Conservation (phyloP, 179 eudicot species). For the Silene vulgaris region DNA sequence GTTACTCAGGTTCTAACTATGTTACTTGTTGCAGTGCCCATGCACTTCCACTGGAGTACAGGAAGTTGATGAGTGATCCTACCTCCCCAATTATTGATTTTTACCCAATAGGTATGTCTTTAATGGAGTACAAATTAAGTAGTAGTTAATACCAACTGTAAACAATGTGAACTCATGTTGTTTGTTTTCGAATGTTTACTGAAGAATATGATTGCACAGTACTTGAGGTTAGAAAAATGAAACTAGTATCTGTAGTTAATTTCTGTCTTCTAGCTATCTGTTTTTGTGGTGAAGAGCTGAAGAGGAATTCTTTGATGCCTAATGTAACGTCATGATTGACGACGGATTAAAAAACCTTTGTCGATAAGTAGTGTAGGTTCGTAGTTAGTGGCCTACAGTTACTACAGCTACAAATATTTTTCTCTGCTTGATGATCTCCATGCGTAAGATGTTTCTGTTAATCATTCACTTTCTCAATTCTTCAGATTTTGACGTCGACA, state of each 20-base stretch:
- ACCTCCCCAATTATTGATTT: slow-evolving; percentile 84
- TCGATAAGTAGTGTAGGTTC: not conserved
- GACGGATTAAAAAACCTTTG: not conserved
- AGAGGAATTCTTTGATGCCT: not conserved
- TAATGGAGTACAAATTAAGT: not conserved
- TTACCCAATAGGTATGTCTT: slow-evolving; percentile 73
- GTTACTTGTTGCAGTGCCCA: slow-evolving; percentile 58
- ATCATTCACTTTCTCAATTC: slow-evolving; percentile 15
- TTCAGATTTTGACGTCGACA: slow-evolving; percentile 90
- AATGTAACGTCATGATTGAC: not conserved
- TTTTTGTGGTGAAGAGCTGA: not conserved
- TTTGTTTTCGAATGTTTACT: not conserved
- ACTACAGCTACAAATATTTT: not conserved
- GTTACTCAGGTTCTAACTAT: slow-evolving; percentile 30
- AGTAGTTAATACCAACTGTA: not conserved
- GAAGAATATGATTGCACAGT: not conserved
- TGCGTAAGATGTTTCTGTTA: not conserved
- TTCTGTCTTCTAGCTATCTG: not conserved
- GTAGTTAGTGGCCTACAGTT: not conserved
- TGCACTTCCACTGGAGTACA: slow-evolving; percentile 86
- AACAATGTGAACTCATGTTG: not conserved
- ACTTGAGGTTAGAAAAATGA: not conserved
- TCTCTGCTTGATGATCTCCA: not conserved
- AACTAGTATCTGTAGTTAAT: not conserved
- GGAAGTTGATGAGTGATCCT: slow-evolving; percentile 80